Evolutionary conservation across 352 stramenopile species (phyloP).

Genomic region (Globisporangium paroecandrum): DNA sequence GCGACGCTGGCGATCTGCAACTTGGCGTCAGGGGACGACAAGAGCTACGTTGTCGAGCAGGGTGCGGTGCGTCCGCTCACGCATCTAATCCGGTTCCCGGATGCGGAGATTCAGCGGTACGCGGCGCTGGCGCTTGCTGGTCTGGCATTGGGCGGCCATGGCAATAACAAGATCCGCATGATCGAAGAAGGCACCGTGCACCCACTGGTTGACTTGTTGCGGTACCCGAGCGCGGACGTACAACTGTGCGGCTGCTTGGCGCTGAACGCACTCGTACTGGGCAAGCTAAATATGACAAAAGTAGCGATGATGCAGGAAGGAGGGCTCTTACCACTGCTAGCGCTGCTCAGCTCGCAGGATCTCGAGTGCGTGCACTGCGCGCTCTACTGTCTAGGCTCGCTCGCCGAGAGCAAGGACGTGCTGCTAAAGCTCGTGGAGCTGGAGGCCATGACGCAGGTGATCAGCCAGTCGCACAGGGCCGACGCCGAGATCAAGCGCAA

Average conservation of each 20-base stretch:
- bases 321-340: conserved; percentile 85
- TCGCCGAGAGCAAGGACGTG: conserved; percentile 91
- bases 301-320: conserved; percentile 88
- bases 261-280: conserved; percentile 89
- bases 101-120: conserved; percentile 95
- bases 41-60: conserved; percentile 89
- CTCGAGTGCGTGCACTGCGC: conserved; percentile 87
- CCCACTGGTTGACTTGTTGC: conserved; percentile 90
- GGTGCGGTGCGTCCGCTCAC: conserved; percentile 91
- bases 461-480: conserved; percentile 70
- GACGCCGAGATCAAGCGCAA: conserved; percentile 92
- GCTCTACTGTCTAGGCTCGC: conserved; percentile 92
- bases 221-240: conserved; percentile 92
- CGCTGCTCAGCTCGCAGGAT: conserved; percentile 83
- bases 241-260: conserved; percentile 91
- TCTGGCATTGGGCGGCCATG: conserved; percentile 89
- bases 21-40: conserved; percentile 77
- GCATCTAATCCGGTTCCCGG: conserved; percentile 93
- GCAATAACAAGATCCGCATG: conserved; percentile 91
- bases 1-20: conserved; percentile 95
- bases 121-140: conserved; percentile 90
- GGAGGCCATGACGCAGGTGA: conserved; percentile 75
- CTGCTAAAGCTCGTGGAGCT: conserved; percentile 90
- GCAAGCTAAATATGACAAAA: conserved; percentile 86
- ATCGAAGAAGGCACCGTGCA: conserved; percentile 91